Evolutionary conservation across 2,329 filamentous ascomycete species (phyloP).

Genomic region (Arachnomyces sp.): DNA sequence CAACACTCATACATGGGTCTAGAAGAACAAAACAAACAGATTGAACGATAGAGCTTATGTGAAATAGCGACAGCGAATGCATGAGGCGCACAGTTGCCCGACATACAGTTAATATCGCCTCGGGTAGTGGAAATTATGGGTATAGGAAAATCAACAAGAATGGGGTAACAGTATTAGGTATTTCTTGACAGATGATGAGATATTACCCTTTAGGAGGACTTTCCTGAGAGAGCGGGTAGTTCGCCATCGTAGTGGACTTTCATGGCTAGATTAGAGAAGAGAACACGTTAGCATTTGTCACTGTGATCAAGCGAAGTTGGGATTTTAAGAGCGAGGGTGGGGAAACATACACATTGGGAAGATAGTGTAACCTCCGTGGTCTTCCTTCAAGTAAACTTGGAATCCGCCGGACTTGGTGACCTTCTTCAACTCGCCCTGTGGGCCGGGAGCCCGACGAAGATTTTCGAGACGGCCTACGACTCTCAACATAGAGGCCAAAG

Average conservation of each 20-base stretch:
- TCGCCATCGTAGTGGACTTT: slow-evolving; percentile 40
- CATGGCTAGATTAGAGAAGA: slow-evolving; percentile 24
- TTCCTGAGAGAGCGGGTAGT: slow-evolving; percentile 13
- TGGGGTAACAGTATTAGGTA: too few species aligned
- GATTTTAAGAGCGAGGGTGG: not conserved
- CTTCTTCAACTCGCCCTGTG: slow-evolving; percentile 62
- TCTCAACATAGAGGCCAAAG: slow-evolving; percentile 61
- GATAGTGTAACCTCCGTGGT: slow-evolving; percentile 52
- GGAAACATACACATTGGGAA: slow-evolving; percentile 39
- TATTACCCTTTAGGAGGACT: too few species aligned
- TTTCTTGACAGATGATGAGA: too few species aligned
- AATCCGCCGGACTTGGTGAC: slow-evolving; percentile 49
- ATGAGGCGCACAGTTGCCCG: too few species aligned
- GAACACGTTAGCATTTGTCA: slow-evolving; percentile 11
- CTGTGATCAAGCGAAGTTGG: not conserved
- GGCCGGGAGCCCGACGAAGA: slow-evolving; percentile 54
- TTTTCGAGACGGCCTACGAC: slow-evolving; percentile 55
- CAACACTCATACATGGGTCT: too few species aligned
- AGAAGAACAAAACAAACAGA: too few species aligned
- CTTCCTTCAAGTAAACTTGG: slow-evolving; percentile 58
- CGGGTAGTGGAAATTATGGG: too few species aligned
- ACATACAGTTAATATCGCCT: too few species aligned
- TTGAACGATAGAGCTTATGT: too few species aligned
- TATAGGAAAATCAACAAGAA: too few species aligned
- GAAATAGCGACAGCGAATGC: too few species aligned